Percentiles rank a stretch among this genome's conserved stretches.
Evolutionary conservation across 345 rosid species (phyloP).

Genomic region (Rubroshorea leprosula): DNA sequence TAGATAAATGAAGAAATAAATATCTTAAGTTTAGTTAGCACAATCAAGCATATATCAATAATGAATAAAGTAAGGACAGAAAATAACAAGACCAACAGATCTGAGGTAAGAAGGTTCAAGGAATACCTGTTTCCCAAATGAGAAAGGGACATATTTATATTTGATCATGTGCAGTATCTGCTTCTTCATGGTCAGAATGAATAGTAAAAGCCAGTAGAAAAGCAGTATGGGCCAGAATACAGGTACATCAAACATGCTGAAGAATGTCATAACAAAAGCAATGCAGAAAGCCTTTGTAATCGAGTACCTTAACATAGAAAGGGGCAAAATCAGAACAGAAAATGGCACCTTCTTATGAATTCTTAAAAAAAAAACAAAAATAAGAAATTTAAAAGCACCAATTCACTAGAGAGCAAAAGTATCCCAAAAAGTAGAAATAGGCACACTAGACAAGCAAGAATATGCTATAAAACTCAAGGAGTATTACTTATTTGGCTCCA

Average conservation of each 20-base stretch:
- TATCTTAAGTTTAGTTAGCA: not conserved
- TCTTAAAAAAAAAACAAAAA: not conserved
- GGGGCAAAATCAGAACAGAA: not conserved
- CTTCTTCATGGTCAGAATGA: conserved; percentile 78
- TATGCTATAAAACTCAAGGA: not conserved
- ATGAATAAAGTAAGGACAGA: not conserved
- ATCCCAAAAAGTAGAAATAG: not conserved
- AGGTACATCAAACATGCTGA: conserved; percentile 69
- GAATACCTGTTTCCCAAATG: conserved; percentile 81
- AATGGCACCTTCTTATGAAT: not conserved
- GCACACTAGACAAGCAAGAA: too few species aligned
- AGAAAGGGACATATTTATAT: conserved; percentile 86
- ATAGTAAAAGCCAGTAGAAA: conserved; percentile 80
- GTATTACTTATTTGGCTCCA: not conserved
- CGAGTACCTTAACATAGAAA: conserved; percentile 52
- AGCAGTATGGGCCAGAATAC: conserved; percentile 98
- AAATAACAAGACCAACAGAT: not conserved
- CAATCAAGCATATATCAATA: not conserved
- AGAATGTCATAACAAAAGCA: conserved; percentile 77
- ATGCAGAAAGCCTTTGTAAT: conserved; percentile 64
- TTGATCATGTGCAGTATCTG: conserved; percentile 94
- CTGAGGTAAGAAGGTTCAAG: conserved; percentile 1
- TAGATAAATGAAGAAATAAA: too few species aligned
- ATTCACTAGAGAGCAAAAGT: not conserved
- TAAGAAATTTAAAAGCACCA: not conserved